Base-by-base conservation (phyloP, 2,329 filamentous ascomycete genomes). In the Rugonectria rugulosa region DNA sequence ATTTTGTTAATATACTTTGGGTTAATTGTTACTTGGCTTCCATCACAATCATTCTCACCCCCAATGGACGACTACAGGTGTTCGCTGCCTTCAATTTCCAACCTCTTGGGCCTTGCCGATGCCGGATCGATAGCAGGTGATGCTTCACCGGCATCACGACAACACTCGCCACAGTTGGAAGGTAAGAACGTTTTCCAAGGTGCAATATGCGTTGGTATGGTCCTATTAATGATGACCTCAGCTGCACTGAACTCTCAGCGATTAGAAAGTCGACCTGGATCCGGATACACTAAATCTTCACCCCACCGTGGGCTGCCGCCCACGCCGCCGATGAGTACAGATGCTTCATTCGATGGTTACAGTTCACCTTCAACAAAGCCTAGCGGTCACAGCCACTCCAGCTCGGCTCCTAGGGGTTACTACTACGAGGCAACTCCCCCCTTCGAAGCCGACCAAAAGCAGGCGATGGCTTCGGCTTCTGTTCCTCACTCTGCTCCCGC, bases 71-170 rank as follows among this genome's bases (percentile, higher is more conserved):
- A 92, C 69, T 79, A 86, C 64, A 93, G 89, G 77, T 95, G 90
- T 70, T 96, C 92, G 45, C 80, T 98, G 54, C 94, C 94, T 17
- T 97, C 94, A 31, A 97, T 98, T 73, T 97, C 92, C 31, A 94
- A 92, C 73, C 83, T 98, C 53, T 81, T 98, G 46, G 89, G 90
- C 59, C 84, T 94, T 68, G 91, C 92, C 48, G 91, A 95, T 74
- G 87, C 86, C 66, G 88, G 81, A 66, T 85, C 82, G 31, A 79
- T 80, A 46, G 81, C 81, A 15, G 79, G 79, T 73, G 79, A 87
- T 76, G 75, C 80, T n/a, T 79, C 79, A 26, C 75, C 80, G 69
- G 75, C 80, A 70, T 73, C 75, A 47, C 72, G 74, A 50, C 73
- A 75, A 43, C 74, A 70, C 60, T 73, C 72, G 43, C 69, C 70